These are phyloP conservation scores for Ustilago shanxiensis DNA, from an alignment of 1,284 basidiomycete species.

Conservation along the genomic window DNA sequence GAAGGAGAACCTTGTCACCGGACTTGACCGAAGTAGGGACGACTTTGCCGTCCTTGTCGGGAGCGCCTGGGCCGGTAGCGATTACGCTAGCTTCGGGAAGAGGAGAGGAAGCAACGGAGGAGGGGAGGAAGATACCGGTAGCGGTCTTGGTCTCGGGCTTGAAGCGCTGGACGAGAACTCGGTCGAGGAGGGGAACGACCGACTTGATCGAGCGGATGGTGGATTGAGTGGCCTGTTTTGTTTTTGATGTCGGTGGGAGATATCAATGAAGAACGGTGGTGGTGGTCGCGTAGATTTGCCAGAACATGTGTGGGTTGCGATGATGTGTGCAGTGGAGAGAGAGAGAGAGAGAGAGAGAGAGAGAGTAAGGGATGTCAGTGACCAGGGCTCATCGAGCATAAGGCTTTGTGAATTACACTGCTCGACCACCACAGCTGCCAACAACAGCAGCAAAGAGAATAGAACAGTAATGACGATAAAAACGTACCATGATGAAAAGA, in stretches of 20 bases:
- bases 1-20: constrained; percentile 92
- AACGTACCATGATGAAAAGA: constrained; percentile 40
- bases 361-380: too few relatives aligned
- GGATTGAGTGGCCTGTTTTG: constrained; percentile 50
- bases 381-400: neutral
- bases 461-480: neutral
- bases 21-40: constrained; percentile 84
- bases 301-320: neutral
- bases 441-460: neutral
- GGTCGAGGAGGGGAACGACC: constrained; percentile 91
- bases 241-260: neutral
- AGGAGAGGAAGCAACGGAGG: constrained; percentile 83
- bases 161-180: constrained; percentile 96
- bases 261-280: too few relatives aligned
- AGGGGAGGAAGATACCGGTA: constrained; percentile 89
- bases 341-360: neutral
- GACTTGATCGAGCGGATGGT: constrained; percentile 82
- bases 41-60: constrained; percentile 84
- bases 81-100: constrained; percentile 97
- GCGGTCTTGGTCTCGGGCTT: constrained; percentile 77
- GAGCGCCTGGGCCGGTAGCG: constrained; percentile 91
- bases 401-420: too few relatives aligned
- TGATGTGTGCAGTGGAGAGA: neutral
- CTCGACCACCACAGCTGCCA: too few relatives aligned
- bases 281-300: too few relatives aligned